phyloP scores from a whole-genome alignment of 2,329 filamentous ascomycete genomes.

The Sphaerostilbella broomeana region DNA sequence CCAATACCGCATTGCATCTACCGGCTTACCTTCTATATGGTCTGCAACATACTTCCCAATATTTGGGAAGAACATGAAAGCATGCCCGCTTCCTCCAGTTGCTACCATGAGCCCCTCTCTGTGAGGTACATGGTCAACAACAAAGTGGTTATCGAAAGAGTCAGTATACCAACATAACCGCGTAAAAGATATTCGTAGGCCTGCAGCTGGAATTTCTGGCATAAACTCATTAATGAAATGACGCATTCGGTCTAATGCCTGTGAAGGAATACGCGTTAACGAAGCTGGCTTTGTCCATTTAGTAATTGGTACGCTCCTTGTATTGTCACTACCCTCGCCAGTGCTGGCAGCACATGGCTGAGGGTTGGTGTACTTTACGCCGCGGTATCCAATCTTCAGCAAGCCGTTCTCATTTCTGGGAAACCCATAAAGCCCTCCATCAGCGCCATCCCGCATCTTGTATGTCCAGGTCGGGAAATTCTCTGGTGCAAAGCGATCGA shows the following conservation, averaged over 20 bases:
- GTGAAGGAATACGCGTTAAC: conserved; percentile 19
- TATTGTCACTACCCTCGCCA: conserved; percentile 28
- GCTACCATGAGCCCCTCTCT: conserved; percentile 53
- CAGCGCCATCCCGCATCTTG: conserved; percentile 24
- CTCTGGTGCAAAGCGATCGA: conserved; percentile 29
- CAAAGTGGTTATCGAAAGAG: conserved; percentile 28
- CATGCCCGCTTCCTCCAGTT: conserved; percentile 56
- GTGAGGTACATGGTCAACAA: conserved; percentile 36
- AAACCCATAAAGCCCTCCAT: conserved; percentile 43
- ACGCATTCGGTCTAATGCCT: conserved; percentile 23
- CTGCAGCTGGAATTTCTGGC: conserved; percentile 33
- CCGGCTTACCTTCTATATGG: conserved; percentile 24
- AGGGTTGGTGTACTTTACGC: conserved; percentile 44
- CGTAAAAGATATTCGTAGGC: conserved; percentile 23
- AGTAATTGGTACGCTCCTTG: conserved; percentile 35
- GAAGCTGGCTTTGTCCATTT: conserved; percentile 21
- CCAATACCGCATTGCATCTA: conserved; percentile 7
- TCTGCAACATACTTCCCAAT: conserved; percentile 50
- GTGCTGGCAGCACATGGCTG: too few species aligned
- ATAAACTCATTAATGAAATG: conserved; percentile 34
- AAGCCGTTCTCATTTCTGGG: conserved; percentile 35
- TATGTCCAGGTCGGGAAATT: conserved; percentile 41
- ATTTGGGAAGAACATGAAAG: conserved; percentile 55
- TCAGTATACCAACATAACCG: conserved; percentile 29
- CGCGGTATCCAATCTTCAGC: conserved; percentile 46